A percentile compares a stretch with the other conserved stretches of the same genome.
Evolutionary conservation across 1,284 basidiomycete genomes (phyloP).

Genomic region (Puccinia horiana): DNA sequence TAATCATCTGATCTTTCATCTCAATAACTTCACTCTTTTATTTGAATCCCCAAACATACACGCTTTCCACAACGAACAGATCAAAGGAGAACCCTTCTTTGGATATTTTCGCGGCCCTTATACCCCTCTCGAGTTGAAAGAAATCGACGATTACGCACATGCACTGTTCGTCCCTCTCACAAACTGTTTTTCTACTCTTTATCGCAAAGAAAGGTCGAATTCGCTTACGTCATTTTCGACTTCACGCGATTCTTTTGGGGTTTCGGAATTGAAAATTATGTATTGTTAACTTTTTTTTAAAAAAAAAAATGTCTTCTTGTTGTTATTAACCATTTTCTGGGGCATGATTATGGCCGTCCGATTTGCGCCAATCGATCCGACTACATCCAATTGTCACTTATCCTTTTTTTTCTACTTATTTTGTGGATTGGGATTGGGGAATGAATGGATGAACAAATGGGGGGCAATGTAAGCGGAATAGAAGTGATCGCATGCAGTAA

Average conservation of each 20-base stretch:
- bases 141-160: constrained; percentile 59
- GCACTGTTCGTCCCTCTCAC: constrained; percentile 50
- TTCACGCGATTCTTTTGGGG: no score
- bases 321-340: no score
- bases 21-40: not conserved
- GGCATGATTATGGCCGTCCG: no score
- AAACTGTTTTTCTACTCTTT: no score
- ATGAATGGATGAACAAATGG: not conserved
- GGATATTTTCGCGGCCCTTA: constrained; percentile 58
- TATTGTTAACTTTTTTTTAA: no score
- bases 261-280: no score
- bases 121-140: constrained; percentile 54
- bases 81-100: constrained; percentile 59
- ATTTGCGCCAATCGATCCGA: no score
- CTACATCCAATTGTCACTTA: no score
- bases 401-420: not conserved
- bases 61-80: constrained; percentile 48
- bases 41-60: not conserved
- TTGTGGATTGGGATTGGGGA: not conserved
- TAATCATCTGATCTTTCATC: constrained; percentile 31
- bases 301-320: no score
- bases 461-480: constrained; percentile 52
- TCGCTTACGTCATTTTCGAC: constrained; percentile 1
- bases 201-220: no score
- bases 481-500: constrained; percentile 54